A percentile compares a stretch with the other conserved stretches of the same genome.
These are phyloP conservation scores for Phaeolepiota aurea DNA, from an alignment of 768 basidiomycete species.

Conservation along the genomic window DNA sequence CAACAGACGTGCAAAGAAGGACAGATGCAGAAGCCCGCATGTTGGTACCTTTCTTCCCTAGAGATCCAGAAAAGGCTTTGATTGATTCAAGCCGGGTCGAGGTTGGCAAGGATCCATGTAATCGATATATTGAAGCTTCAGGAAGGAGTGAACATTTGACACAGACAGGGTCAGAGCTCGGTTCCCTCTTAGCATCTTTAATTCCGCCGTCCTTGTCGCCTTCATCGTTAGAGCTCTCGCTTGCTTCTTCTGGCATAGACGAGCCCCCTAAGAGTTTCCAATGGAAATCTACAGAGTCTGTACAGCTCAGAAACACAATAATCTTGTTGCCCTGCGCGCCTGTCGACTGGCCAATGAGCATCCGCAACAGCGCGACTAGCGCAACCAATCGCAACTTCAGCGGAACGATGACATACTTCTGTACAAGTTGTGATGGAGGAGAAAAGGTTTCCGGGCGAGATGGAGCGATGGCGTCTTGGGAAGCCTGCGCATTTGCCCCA, in stretches of 20 bases:
- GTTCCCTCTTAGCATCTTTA: too few relatives aligned
- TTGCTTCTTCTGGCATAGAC: slow-evolving; percentile 42
- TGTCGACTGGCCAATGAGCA: slow-evolving; percentile 59
- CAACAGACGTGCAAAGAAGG: slow-evolving; percentile 92
- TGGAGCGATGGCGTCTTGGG: slow-evolving; percentile 7
- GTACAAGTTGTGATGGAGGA: slow-evolving; percentile 87
- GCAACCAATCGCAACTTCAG: slow-evolving; percentile 92
- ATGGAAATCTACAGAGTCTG: slow-evolving; percentile 96
- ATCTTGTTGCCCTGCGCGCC: slow-evolving; percentile 55
- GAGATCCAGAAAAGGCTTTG: slow-evolving; percentile 61
- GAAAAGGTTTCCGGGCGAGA: slow-evolving; percentile 59
- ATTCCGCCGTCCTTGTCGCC: slow-evolving; percentile 6
- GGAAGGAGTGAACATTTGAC: slow-evolving; percentile 73
- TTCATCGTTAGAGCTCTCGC: slow-evolving; percentile 21
- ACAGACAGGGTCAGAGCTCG: slow-evolving; percentile 37
- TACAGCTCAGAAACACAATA: slow-evolving; percentile 94
- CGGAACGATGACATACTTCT: slow-evolving; percentile 86
- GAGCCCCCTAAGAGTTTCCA: slow-evolving; percentile 78
- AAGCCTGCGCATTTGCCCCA: slow-evolving; percentile 9
- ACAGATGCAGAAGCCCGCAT: slow-evolving; percentile 50
- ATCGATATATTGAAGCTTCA: slow-evolving; percentile 70
- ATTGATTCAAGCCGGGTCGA: slow-evolving; percentile 74
- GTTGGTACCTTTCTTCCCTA: slow-evolving; percentile 16
- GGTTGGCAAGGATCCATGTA: slow-evolving; percentile 90
- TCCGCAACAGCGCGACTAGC: slow-evolving; percentile 78